Evolutionary conservation across 2,329 filamentous ascomycete genomes (phyloP).

Genomic region (Daldinia eschscholtzii): DNA sequence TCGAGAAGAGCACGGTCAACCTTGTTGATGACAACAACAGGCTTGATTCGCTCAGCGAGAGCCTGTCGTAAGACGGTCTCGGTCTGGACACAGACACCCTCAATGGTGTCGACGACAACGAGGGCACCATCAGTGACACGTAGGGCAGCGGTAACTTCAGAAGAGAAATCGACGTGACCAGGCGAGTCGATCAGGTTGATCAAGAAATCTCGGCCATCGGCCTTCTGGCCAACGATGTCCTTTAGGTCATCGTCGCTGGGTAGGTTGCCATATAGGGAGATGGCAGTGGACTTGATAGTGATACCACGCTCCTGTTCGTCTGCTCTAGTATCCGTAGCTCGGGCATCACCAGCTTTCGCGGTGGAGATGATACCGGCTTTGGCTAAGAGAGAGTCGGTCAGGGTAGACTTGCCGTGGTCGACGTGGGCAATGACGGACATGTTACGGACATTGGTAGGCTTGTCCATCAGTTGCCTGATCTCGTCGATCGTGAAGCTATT

Average conservation of each 20-base stretch:
- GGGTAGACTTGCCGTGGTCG: constrained; percentile 99
- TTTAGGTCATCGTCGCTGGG: constrained; percentile 87
- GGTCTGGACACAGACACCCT: constrained; percentile 99
- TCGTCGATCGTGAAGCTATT: constrained; percentile 97
- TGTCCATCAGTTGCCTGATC: constrained; percentile 81
- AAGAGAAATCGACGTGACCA: constrained; percentile 99
- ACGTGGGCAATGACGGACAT: constrained; percentile 99
- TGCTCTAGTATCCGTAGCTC: constrained; percentile 95
- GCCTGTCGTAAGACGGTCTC: constrained; percentile 99
- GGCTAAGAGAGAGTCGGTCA: constrained; percentile 99
- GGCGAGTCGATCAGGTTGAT: constrained; percentile 99
- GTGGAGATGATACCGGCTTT: constrained; percentile 99
- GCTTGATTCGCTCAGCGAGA: constrained; percentile 99
- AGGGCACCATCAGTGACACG: constrained; percentile 99
- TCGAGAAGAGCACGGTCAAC: constrained; percentile 99
- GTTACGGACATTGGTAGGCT: constrained; percentile 83
- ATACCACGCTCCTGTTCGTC: constrained; percentile 99
- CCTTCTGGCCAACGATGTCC: constrained; percentile 90
- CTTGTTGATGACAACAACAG: constrained; percentile 99
- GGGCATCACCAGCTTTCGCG: constrained; percentile 94
- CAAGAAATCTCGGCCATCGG: constrained; percentile 95
- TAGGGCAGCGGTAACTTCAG: constrained; percentile 98
- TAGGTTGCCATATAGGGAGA: constrained; percentile 94
- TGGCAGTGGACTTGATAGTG: constrained; percentile 99
- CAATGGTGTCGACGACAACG: constrained; percentile 99